Base-by-base conservation (phyloP, 768 basidiomycete species). In the Panaeolus cyanescens region DNA sequence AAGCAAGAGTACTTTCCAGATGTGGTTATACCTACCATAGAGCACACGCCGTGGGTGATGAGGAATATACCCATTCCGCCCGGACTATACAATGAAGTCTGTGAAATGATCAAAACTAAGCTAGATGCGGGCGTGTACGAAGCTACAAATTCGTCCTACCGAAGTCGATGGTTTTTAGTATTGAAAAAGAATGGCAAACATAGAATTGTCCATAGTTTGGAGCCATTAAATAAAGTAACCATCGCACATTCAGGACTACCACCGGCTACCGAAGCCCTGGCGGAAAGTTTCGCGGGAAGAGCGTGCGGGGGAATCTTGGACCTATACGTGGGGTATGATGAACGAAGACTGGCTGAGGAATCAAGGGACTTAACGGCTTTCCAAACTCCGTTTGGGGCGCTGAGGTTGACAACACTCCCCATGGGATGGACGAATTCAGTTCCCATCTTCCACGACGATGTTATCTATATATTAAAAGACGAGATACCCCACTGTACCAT, bases 291-390 rank as follows among this genome's bases (percentile, higher is more conserved):
- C 54, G 72, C 71, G 0, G 76, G 78, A 30, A 65, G 70, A 0
- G 57, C 68, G 1, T 75, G 75, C 62, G 64, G 68, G 15, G 72
- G 65, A 1, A 74, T 75, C 54, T 62, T 78, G 7, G 77, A 80
- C 53, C 56, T 79, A 8, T 77, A 72, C 60, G 70, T 77, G 0
- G 77, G 76, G 25, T 79, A 75, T 60, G 73, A 81, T 50, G 71
- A 76, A 19, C 0, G 61, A 30, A 4, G 50, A 13, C n/a, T 62
- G 5, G 63, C 68, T 12, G 63, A 64, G 10, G 50, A 60, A 3
- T 79, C 72, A 0, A 55, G 71, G 7, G 76, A 82, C 33, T 63
- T 77, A 7, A 83, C 79, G 0, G 78, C 76, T 0, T 83, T 82
- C 63, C 72, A 77, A 59, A 76, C 74, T 0, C 79, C 76, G 0